These are phyloP conservation scores for Pseudogymnoascus sp. DNA, from an alignment of 2,329 filamentous ascomycete species.

Conservation along the genomic window DNA sequence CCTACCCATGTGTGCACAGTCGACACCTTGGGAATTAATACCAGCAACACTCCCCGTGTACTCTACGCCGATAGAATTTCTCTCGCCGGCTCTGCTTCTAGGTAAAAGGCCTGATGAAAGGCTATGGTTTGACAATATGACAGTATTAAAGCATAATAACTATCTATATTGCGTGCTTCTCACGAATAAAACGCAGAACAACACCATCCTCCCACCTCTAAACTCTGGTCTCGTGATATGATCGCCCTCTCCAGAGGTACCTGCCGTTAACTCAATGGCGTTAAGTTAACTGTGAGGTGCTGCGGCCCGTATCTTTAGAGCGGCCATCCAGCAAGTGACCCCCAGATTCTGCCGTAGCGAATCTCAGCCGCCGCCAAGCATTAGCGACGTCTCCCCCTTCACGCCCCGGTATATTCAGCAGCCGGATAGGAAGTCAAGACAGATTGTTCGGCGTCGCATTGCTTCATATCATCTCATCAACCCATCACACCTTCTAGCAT, in stretches of 20 bases:
- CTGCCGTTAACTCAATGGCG: slow-evolving; percentile 3
- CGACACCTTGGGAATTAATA: not conserved
- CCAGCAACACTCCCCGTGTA: not conserved
- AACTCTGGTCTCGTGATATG: slow-evolving; percentile 6
- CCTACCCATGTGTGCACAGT: not conserved
- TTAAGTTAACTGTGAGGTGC: not conserved
- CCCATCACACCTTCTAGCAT: not conserved
- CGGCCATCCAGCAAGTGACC: not conserved
- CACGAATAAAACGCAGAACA: not conserved
- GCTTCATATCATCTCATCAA: not conserved
- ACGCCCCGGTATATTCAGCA: not conserved
- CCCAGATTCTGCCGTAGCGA: slow-evolving; percentile 1
- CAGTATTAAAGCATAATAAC: not conserved
- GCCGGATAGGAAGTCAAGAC: not conserved
- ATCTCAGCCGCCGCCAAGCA: slow-evolving; percentile 7
- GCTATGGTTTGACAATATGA: not conserved
- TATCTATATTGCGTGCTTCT: not conserved
- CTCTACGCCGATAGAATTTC: not conserved
- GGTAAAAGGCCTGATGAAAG: not conserved
- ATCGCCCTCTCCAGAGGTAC: not conserved
- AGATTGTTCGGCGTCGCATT: slow-evolving; percentile 1
- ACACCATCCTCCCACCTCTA: not conserved
- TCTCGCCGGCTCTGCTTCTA: not conserved
- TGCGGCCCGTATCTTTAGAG: slow-evolving; percentile 5
- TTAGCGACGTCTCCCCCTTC: slow-evolving; percentile 5